These are phyloP conservation scores for Lecanosticta acicola DNA, from an alignment of 2,329 filamentous ascomycete species.

Conservation along the genomic window DNA sequence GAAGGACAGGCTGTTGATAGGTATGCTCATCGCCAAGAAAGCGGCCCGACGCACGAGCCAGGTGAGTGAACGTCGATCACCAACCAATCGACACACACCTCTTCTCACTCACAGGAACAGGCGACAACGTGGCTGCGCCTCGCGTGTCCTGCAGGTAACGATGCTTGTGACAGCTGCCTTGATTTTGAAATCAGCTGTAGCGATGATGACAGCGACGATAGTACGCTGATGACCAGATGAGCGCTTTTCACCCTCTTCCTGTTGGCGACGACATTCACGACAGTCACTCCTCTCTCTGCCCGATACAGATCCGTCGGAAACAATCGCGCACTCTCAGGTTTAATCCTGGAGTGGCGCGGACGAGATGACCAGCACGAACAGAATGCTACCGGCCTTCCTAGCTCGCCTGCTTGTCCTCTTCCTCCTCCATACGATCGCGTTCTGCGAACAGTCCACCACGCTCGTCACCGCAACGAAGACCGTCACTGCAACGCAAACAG, in stretches of 20 bases:
- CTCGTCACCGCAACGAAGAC: slow-evolving; percentile 12
- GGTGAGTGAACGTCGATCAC: too few relatives aligned
- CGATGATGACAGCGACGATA: neutral
- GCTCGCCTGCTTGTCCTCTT: neutral
- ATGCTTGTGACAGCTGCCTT: neutral
- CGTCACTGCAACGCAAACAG: slow-evolving; percentile 6
- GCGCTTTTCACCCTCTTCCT: neutral
- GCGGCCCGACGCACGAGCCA: too few relatives aligned
- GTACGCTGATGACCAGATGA: neutral
- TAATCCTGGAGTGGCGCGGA: too few relatives aligned
- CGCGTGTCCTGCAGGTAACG: neutral
- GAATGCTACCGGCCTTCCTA: neutral
- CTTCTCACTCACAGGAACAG: neutral
- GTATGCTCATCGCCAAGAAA: too few relatives aligned
- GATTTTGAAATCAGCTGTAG: neutral
- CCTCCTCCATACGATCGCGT: neutral
- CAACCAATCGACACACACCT: neutral
- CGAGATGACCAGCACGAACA: neutral
- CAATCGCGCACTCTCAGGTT: neutral
- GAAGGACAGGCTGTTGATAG: too few relatives aligned
- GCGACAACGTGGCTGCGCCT: slow-evolving; percentile 2
- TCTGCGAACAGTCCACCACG: slow-evolving; percentile 10
- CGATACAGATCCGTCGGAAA: neutral
- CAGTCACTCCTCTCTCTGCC: neutral
- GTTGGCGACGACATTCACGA: too few relatives aligned